Conservation (phyloP, 768 basidiomycete genomes). For the Tylopilus felleus region DNA sequence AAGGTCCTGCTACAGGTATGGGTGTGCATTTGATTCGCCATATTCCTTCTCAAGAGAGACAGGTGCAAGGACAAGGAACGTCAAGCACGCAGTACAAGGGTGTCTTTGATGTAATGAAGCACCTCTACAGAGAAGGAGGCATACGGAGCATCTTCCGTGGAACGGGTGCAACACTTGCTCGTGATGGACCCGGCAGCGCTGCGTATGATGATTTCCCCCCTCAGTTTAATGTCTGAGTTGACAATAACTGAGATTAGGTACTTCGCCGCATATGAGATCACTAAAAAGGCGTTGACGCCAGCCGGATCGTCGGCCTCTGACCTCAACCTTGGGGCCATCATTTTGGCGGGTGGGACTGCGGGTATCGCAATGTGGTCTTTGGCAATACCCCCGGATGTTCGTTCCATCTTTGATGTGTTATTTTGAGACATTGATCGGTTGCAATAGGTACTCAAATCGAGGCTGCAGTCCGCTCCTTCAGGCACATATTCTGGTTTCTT, state of each 20-base stretch:
- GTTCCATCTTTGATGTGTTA: constrained; percentile 26
- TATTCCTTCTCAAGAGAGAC: constrained; percentile 18
- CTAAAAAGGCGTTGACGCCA: constrained; percentile 84
- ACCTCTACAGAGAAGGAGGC: constrained; percentile 93
- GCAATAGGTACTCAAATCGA: constrained; percentile 86
- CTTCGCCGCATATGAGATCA: constrained; percentile 95
- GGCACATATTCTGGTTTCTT: constrained; percentile 95
- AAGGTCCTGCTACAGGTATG: constrained; percentile 90
- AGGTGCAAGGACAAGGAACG: constrained; percentile 88
- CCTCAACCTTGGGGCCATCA: constrained; percentile 81
- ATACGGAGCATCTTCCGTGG: constrained; percentile 89
- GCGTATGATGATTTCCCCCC: constrained; percentile 55
- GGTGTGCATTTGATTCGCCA: not conserved
- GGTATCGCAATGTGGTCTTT: constrained; percentile 98
- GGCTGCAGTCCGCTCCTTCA: constrained; percentile 92
- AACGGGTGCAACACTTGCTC: constrained; percentile 85
- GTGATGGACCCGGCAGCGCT: constrained; percentile 96
- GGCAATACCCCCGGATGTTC: constrained; percentile 94
- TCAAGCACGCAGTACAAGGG: constrained; percentile 77
- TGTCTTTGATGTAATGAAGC: constrained; percentile 84
- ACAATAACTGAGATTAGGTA: constrained; percentile 51
- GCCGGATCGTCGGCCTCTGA: constrained; percentile 74
- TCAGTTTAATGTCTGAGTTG: constrained; percentile 3
- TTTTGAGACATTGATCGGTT: constrained; percentile 5
- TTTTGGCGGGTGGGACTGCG: constrained; percentile 89